Conservation (phyloP, 129 eudicot genomes). For the Chrysanthemum seticuspe region DNA sequence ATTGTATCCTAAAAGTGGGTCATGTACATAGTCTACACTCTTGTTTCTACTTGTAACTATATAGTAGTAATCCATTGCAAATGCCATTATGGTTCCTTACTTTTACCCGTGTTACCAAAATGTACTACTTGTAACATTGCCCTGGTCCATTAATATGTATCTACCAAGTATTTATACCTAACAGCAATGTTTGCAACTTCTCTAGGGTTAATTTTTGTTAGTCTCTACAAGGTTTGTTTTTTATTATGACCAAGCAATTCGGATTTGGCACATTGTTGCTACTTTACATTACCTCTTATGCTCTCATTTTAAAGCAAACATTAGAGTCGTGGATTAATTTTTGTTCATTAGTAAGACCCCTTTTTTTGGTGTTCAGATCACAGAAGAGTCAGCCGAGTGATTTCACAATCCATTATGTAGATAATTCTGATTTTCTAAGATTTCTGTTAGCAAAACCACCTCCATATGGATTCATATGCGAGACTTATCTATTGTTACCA, state of each 20-base stretch:
- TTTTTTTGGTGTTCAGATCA: conserved; percentile 9
- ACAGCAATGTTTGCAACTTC: not conserved
- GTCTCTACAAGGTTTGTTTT: not conserved
- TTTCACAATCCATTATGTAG: no score
- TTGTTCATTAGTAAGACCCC: not conserved
- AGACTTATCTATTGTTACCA: not conserved
- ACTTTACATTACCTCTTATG: not conserved
- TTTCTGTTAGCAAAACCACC: no score
- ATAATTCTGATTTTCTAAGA: no score
- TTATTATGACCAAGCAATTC: not conserved
- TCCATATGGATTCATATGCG: not conserved
- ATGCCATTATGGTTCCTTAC: conserved; percentile 23
- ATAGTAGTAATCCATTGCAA: conserved; percentile 16
- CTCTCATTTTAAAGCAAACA: not conserved
- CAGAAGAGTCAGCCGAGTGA: not conserved
- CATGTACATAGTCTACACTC: conserved; percentile 48
- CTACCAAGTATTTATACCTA: conserved; percentile 3
- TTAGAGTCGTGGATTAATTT: not conserved
- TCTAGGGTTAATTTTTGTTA: conserved; percentile 10
- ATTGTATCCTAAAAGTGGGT: conserved; percentile 27
- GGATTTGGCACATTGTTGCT: not conserved
- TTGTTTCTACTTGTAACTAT: conserved; percentile 22
- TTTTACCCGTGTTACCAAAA: conserved; percentile 4
- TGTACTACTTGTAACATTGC: conserved; percentile 14
- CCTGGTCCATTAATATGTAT: conserved; percentile 11